A percentile compares a stretch with the other conserved stretches of the same genome.
phyloP scores from a whole-genome alignment of 2,329 filamentous ascomycete genomes.

The Penicillium sp. region DNA sequence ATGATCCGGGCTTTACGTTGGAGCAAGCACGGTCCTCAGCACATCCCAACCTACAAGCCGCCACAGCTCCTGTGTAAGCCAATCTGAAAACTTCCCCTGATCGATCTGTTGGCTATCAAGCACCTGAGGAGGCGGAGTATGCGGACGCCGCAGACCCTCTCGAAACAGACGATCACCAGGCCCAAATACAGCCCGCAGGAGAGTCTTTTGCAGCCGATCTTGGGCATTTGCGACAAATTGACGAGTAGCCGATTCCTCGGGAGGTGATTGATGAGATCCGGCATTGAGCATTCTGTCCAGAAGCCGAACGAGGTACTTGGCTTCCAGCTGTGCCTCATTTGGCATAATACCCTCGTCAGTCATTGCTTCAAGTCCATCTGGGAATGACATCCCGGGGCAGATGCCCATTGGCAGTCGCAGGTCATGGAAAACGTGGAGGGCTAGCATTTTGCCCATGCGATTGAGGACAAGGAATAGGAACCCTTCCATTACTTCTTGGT shows the following conservation, averaged over 20 bases:
- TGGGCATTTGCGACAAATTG: slow-evolving; percentile 22
- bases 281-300: slow-evolving; percentile 25
- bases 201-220: slow-evolving; percentile 32
- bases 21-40: slow-evolving; percentile 10
- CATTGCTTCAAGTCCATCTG: slow-evolving; percentile 25
- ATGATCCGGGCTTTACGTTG: not conserved
- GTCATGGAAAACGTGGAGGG: slow-evolving; percentile 34
- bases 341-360: slow-evolving; percentile 19
- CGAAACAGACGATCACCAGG: slow-evolving; percentile 26
- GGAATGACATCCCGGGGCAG: slow-evolving; percentile 23
- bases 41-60: slow-evolving; percentile 50
- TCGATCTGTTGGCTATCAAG: slow-evolving; percentile 6
- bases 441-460: slow-evolving; percentile 35
- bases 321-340: slow-evolving; percentile 26
- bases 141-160: slow-evolving; percentile 21
- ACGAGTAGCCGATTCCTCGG: not conserved
- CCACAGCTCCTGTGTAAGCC: slow-evolving; percentile 52
- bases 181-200: slow-evolving; percentile 38
- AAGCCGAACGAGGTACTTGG: slow-evolving; percentile 30
- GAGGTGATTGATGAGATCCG: not conserved
- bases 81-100: slow-evolving; percentile 40
- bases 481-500: slow-evolving; percentile 36
- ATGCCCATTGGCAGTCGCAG: slow-evolving; percentile 22
- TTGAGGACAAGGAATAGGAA: slow-evolving; percentile 33
- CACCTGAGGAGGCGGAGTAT: slow-evolving; percentile 15